Evolutionary conservation across 2,329 filamentous ascomycete genomes (phyloP), one percentile per base, ranked within the genome.

Genomic region (Trichoderma hamatum): DNA sequence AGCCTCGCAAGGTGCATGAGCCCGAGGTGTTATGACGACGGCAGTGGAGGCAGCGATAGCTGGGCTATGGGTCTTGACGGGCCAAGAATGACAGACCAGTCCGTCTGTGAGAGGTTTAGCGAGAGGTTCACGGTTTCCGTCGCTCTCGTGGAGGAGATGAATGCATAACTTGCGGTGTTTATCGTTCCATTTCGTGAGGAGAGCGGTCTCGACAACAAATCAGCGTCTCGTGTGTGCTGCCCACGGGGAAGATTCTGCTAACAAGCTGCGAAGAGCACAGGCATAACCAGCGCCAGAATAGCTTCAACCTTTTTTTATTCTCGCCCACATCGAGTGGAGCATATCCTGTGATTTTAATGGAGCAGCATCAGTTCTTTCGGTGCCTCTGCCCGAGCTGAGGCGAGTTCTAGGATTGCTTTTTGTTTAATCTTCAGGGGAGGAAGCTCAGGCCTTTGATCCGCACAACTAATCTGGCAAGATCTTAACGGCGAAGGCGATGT

Each of bases 21-120:
- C 39, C 60, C 52, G 49, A 58, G 49, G 59, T 36, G 19, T 36
- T 56, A 69, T 69, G 67, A 69, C 67, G 67, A 58, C 16, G 67
- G 36, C n/a, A 11, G 67, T 69, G 67, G 67, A 69, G 59, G 52
- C 59, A 13, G 59, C 32, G 9, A 60, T 56, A 54, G 59, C 16
- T 46, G 26, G 46, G 59, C 32, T 52, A 49, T 52, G 49, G 65
- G 65, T n/a, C 54, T 24, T 24, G 26, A 52, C 26, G 21, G 54
- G 30, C 46, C 28, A 46, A 28, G 24, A 28, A 39, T 49, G 58
- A 26, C 36, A 55, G 61, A 28, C 19, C 21, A 6, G 36, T 24
- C 24, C 61, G 43, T 39, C 49, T 28, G 30, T 16, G 36, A 21
- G 43, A 24, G 11, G 19, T 39, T 49, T 51, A 24, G 59, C 24